Base-by-base conservation (phyloP, 768 basidiomycete genomes). In the Mycena amicta region DNA sequence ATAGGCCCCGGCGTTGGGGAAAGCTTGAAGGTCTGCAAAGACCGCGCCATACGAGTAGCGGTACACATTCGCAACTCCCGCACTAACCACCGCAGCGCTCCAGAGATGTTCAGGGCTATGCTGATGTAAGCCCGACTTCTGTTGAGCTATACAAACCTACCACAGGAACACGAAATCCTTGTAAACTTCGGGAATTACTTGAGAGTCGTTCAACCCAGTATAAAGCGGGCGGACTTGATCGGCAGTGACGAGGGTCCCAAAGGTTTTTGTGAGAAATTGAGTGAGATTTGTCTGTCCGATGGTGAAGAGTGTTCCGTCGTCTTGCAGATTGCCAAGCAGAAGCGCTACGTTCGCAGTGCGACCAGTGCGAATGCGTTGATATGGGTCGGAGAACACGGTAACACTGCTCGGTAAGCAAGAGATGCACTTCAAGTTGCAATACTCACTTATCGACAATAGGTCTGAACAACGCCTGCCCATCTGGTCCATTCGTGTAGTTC, bases 1-100 rank as follows among this genome's bases (percentile, higher is more conserved):
- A 61, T 60, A 68, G 5, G 67, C 66, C 1, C 67, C 67, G 12
- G 66, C 66, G 27, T 55, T 53, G 16, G 66, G 66, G 52, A 67
- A 68, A 1, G 31, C 8, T 29, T 68, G 67, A 8, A 67, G 58
- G 49, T 68, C 65, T 20, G 65, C 39, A 26, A 64, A 68, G 18
- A 63, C 55, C 3, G 62, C 46, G 47, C 58, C 62, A 37, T 68
- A 68, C 2, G 46, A 37, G 47, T 68, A 68, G 0, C 67, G 62
- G 37, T 55, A 68, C 4, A 66, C 63, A 50, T 57, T 62, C 1
- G 28, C 3, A 3, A 62, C 23, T 5, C 65, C 65, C 12, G 63
- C 64, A 25, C 55, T 28, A 30, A 61, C 63, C 15, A 39, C 51
- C 11, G 65, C 62, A 27, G 20, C 29, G 3, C 31, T 45, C 54